Base-by-base conservation (phyloP, 176 grass and related monocot genomes). In the Calamus simplicifolius region DNA sequence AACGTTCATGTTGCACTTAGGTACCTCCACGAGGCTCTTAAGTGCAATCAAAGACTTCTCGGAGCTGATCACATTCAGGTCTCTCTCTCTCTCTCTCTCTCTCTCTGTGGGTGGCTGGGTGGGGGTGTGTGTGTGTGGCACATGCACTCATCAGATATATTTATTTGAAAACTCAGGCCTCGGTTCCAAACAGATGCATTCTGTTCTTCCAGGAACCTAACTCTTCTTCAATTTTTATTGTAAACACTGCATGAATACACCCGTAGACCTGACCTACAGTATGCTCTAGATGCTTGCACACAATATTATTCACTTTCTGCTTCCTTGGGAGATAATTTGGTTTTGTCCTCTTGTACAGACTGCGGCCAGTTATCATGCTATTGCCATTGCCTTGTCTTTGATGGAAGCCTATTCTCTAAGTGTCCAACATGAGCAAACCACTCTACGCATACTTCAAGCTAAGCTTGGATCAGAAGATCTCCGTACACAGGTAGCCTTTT, bases 391-490 rank as follows among this genome's bases (percentile, higher is more conserved):
- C 78, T 77, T 97, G 4, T 97, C 92, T 82, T 78, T 97, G 62
- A 97, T 97, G 92, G 92, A 97, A 97, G 92, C 92, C 63, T 97
- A 91, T 73, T 90, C 86, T 57, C 67, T 97, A 60, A 97, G 92
- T 73, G 92, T 97, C 61, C 92, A 97, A 81, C 92, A 97, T 80
- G 92, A 97, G 82, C 89, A 97, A 69, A 97, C 92, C 27, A 97
- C 92, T 73, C 73, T 91, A 27, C 66, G 87, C 54, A 97, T 97
- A 69, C 87, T 97, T 76, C 87, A 97, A 82, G 73, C 87, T 68
- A 97, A 97, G 72, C 92, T 97, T 52, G 92, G 92, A 72, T 88
- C 87, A 75, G 93, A 97, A 85, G 93, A 97, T 88, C 83, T 97
- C 48, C 78, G 93, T 29, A 97, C 93, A 72, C 93, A 97, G 84